Evolutionary conservation across 345 rosid species (phyloP).

Genomic region (Eucalyptus leucophloia): DNA sequence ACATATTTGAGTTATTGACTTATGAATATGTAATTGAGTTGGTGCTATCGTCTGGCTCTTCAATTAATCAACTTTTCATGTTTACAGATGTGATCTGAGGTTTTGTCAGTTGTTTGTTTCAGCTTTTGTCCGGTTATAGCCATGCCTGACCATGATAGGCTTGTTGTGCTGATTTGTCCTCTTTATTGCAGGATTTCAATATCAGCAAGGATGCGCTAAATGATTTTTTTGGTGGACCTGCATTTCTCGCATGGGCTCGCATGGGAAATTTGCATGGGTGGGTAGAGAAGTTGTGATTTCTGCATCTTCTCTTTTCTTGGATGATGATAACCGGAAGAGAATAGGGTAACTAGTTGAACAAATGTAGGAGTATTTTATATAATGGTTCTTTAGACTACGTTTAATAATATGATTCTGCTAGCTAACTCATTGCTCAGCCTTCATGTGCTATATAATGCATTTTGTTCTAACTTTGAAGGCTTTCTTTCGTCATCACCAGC

Average conservation of each 20-base stretch:
- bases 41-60: background rate
- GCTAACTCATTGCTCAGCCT: background rate
- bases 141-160: background rate
- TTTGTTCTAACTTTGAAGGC: background rate
- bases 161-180: background rate
- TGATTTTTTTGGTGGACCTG: constrained; percentile 93
- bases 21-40: background rate
- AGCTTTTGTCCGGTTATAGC: background rate
- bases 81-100: background rate
- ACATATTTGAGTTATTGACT: background rate
- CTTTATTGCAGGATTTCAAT: constrained; percentile 53
- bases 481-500: background rate
- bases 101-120: background rate
- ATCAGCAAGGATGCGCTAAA: constrained; percentile 53
- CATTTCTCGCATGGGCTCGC: constrained; percentile 99
- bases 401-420: background rate
- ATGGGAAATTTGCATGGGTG: constrained; percentile 98
- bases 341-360: background rate
- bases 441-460: background rate
- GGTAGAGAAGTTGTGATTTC: background rate
- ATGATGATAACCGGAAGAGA: background rate
- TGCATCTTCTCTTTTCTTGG: background rate
- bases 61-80: background rate
- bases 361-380: background rate
- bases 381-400: background rate